phyloP scores from a whole-genome alignment of 495 filamentous ascomycete genomes.

The Aspergillus sparsus region DNA sequence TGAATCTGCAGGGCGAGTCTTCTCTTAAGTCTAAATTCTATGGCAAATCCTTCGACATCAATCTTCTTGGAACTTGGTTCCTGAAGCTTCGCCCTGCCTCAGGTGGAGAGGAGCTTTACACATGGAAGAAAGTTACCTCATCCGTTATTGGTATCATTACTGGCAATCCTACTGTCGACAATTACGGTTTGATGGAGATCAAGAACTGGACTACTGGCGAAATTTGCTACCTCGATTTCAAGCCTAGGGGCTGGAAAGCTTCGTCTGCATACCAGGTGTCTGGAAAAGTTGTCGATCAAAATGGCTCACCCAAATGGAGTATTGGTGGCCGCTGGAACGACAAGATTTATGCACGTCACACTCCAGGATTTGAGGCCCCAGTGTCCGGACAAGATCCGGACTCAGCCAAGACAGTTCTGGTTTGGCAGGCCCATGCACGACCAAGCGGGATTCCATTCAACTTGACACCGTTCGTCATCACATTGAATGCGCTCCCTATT shows the following conservation, averaged over 20 bases:
- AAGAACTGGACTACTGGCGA: slow-evolving; percentile 97
- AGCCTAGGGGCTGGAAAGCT: slow-evolving; percentile 91
- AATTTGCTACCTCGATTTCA: slow-evolving; percentile 88
- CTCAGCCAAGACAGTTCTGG: slow-evolving; percentile 72
- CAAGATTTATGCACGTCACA: slow-evolving; percentile 90
- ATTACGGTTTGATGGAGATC: slow-evolving; percentile 96
- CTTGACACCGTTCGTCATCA: slow-evolving; percentile 92
- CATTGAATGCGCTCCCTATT: slow-evolving; percentile 85
- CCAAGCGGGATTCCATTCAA: slow-evolving; percentile 92
- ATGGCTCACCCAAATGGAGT: slow-evolving; percentile 77
- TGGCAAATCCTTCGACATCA: slow-evolving; percentile 95
- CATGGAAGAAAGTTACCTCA: slow-evolving; percentile 98
- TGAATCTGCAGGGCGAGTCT: slow-evolving; percentile 67
- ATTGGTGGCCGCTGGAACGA: slow-evolving; percentile 97
- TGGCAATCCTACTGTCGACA: slow-evolving; percentile 94
- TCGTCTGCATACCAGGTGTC: slow-evolving; percentile 83
- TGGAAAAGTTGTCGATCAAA: slow-evolving; percentile 76
- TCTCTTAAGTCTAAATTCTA: slow-evolving; percentile 98
- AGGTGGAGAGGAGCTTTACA: slow-evolving; percentile 87
- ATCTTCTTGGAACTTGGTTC: slow-evolving; percentile 97
- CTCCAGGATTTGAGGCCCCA: slow-evolving; percentile 81
- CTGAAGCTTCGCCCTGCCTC: slow-evolving; percentile 76
- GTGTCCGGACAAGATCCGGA: slow-evolving; percentile 57
- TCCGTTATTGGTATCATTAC: slow-evolving; percentile 99
- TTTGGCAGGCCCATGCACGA: slow-evolving; percentile 85